Base-by-base conservation (phyloP, 805 yeast species). In the Saccharomycopsis sp. region DNA sequence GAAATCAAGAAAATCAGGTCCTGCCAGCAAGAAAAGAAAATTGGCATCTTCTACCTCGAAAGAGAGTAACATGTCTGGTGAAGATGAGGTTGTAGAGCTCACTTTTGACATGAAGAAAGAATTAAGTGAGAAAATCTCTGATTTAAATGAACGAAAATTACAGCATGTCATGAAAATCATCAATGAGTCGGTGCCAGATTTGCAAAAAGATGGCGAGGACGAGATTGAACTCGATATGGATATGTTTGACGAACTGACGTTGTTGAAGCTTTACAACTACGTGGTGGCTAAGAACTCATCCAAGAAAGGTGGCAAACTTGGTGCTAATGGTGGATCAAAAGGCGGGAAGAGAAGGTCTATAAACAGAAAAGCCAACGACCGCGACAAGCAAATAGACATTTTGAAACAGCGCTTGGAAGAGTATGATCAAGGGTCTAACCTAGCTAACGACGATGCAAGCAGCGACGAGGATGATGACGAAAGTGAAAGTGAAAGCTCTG, bases 141-240 rank as follows among this genome's bases (percentile, higher is more conserved):
- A 76, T 45, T 63, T 78, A 48, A 73, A 86, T 33, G 94, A 87
- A 50, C 76, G 80, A 60, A 85, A 84, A 63, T 65, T 89, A 52
- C 83, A 80, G 52, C 80, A 82, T 45, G 94, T 87, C 25, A 71
- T 89, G 48, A 75, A 81, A 38, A 86, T 92, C 48, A 86, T 92
- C 50, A 81, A 81, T 55, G 92, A 83, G 58, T 69, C 78, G 39
- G 67, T 79, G 71, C 49, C 49, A 7, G 82, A 74, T 46, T 67
- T 72, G 52, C 70, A 59, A 52, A 66, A 55, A 51, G 61, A 57
- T 52, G 72, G 69, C 45, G 89, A 86, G 53, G 97, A 89, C 43
- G 97, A 92, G 65, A 92, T 92, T 47, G 98, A 92, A 66, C 71
- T 92, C 46, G 98, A 92, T 61, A 82, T 92, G 78, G 96, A 92